These are phyloP conservation scores for Pyrenophora tritici-repentis DNA, from an alignment of 2,329 filamentous ascomycete genomes.

Conservation along the genomic window DNA sequence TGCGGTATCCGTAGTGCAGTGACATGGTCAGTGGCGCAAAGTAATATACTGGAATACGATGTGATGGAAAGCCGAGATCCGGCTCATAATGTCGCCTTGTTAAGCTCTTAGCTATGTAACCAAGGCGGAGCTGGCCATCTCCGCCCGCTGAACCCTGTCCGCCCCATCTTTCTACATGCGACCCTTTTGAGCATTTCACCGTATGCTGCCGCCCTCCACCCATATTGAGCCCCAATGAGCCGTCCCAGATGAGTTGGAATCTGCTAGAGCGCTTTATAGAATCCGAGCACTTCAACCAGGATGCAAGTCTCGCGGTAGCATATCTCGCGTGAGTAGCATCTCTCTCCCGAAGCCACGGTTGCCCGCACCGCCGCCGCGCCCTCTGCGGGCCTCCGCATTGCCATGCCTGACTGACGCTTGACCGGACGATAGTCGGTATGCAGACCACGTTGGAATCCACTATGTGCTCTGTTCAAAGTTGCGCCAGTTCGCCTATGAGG, in stretches of 20 bases:
- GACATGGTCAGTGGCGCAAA: not conserved
- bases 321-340: conserved; percentile 75
- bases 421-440: conserved; percentile 68
- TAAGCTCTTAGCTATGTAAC: conserved; percentile 2
- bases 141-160: conserved; percentile 21
- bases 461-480: conserved; percentile 88
- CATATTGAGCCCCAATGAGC: conserved; percentile 43
- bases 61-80: no score
- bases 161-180: conserved; percentile 22
- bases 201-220: conserved; percentile 19
- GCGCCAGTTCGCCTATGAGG: conserved; percentile 85
- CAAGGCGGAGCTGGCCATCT: conserved; percentile 15
- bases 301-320: conserved; percentile 85
- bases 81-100: conserved; percentile 1
- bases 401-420: conserved; percentile 18
- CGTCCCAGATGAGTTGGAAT: conserved; percentile 69
- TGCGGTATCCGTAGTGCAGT: no score
- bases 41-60: conserved; percentile 1
- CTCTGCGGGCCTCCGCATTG: conserved; percentile 9
- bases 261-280: conserved; percentile 88
- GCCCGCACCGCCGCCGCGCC: no score
- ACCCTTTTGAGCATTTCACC: conserved; percentile 27
- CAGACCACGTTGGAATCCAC: conserved; percentile 87
- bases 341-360: conserved; percentile 32
- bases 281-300: conserved; percentile 91